phyloP scores from a whole-genome alignment of 345 rosid genomes.

The Gossypium mustelinum region DNA sequence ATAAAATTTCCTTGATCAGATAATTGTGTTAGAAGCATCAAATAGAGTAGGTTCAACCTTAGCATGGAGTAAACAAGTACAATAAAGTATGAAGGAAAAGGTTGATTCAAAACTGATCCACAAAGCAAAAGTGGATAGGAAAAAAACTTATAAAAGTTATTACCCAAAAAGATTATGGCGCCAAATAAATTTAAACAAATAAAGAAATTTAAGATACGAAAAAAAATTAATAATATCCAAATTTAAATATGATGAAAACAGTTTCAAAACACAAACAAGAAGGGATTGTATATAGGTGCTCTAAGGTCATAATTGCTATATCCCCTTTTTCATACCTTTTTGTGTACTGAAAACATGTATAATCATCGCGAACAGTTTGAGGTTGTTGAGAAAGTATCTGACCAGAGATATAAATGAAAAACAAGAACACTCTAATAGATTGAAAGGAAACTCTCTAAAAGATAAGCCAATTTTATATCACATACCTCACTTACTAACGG shows the following conservation, averaged over 20 bases:
- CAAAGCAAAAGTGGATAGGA: background rate
- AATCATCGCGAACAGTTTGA: conserved; percentile 66
- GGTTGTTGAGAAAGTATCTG: conserved; percentile 63
- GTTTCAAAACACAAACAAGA: conserved; percentile 18
- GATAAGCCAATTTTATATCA: conserved; percentile 8
- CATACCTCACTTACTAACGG: conserved; percentile 71
- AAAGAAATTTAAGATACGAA: no score
- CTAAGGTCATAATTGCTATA: background rate
- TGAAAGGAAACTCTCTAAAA: conserved; percentile 6
- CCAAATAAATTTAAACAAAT: background rate
- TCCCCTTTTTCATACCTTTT: conserved; percentile 45
- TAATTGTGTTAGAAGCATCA: background rate
- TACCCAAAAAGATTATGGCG: no score
- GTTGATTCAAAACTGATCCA: background rate
- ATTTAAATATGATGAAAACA: conserved; percentile 32
- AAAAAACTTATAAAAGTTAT: no score
- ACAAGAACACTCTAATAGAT: background rate
- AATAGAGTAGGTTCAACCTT: background rate
- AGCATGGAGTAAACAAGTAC: background rate
- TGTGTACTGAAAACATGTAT: conserved; percentile 85
- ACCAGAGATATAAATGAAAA: background rate
- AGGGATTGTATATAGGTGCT: background rate
- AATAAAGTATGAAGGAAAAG: background rate
- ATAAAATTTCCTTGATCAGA: background rate
- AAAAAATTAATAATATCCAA: background rate